Base-by-base conservation (phyloP, 1,284 basidiomycete genomes). In the Pseudozyma pruni region DNA sequence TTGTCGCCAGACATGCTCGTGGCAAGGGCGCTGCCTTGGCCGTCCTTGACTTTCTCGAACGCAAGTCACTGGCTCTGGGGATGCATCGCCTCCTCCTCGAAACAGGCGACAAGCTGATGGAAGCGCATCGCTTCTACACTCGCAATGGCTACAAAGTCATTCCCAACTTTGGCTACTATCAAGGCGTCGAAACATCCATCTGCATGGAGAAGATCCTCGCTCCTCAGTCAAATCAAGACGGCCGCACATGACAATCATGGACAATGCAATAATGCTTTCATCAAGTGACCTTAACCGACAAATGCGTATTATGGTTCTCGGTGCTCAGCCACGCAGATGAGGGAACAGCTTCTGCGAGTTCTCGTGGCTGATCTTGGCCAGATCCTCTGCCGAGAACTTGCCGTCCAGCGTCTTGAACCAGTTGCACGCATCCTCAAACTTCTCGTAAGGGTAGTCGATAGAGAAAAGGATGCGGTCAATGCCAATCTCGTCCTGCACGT, bases 391-490 rank as follows among this genome's bases (percentile, higher is more conserved):
- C 32, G 60, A 64, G 27, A 71, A 50, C 29, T 61, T 40, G 23
- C 52, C 57, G 33, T 64, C 67, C 13, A 71, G 61, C 17, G 56
- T 64, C 47, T 62, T 54, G 61, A 79, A 81, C 81, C 81, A 82
- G 35, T 56, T 67, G 69, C 78, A 81, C 8, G 77, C 81, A 19
- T 68, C 67, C 42, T 82, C 81, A 33, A 82, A 80, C 54, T 74
- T 70, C 54, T 82, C 81, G 60, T 81, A 82, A 7, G 81, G 81
- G 56, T 79, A 81, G 75, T 82, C 81, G 64, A 81, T 78, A 7
- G 81, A 81, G 72, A 81, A 81, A n/a, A 81, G 70, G 52, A 82
- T 69, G 19, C 79, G 74, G 51, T 82, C 81, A n/a, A 75, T 64
- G 23, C 81, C 76, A 33, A 77, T 62, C 47, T 77, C 73, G 19